Conservation (phyloP, 371 early-diverging fungal species). For the Circinella minor region DNA sequence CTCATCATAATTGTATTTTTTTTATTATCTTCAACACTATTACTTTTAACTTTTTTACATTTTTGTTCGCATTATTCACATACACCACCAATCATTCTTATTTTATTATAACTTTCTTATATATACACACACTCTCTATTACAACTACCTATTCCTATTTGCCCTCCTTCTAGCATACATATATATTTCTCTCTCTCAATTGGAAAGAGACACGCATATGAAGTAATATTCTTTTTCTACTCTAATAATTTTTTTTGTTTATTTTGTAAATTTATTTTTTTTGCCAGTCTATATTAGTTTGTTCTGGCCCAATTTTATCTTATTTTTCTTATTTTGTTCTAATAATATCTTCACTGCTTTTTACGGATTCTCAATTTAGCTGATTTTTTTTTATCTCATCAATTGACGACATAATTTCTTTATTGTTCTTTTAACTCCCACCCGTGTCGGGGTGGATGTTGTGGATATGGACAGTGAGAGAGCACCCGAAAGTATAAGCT, state of each 20-base stretch:
- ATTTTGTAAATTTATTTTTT: not conserved
- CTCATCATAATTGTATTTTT: not conserved
- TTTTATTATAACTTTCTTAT: too few species aligned
- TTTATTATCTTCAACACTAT: not conserved
- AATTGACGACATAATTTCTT: not conserved
- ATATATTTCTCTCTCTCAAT: too few species aligned
- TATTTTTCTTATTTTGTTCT: not conserved
- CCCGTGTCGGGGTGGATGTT: too few species aligned
- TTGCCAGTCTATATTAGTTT: not conserved
- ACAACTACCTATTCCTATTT: not conserved
- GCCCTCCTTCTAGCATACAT: too few species aligned
- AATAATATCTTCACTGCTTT: not conserved
- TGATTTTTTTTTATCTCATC: not conserved
- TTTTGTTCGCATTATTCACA: not conserved
- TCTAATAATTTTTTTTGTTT: not conserved
- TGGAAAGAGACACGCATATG: too few species aligned
- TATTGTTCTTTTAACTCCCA: too few species aligned
- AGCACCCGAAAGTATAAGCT: too few species aligned
- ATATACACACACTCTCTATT: too few species aligned
- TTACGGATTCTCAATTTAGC: not conserved
- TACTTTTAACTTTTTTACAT: too few species aligned
- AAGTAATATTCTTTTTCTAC: too few species aligned
- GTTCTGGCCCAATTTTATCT: not conserved
- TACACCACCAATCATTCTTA: not conserved
- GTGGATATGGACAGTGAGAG: too few species aligned